Evolutionary conservation across 371 early-diverging fungal genomes (phyloP).

Genomic region (Parasitella parasitica): DNA sequence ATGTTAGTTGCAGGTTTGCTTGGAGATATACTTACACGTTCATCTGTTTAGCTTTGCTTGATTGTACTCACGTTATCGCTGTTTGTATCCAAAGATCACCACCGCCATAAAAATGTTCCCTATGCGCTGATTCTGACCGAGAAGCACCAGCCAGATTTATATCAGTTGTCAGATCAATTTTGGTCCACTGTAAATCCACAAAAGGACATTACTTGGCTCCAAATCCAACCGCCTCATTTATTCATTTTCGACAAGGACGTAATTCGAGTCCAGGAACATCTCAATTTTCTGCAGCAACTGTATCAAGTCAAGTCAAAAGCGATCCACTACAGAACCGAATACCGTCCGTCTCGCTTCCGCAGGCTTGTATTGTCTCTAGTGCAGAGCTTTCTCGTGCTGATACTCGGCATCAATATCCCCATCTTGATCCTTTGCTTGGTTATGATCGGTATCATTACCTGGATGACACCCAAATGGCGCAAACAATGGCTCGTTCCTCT

Average conservation of each 20-base stretch:
- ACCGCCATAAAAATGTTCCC: neutral
- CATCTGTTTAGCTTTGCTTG: slow-evolving; percentile 22
- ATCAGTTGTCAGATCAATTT: slow-evolving; percentile 27
- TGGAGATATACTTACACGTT: neutral
- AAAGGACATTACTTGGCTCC: slow-evolving; percentile 24
- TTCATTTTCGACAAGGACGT: slow-evolving; percentile 9
- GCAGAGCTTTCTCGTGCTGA: slow-evolving; percentile 6
- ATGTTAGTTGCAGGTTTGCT: neutral
- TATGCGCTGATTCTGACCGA: neutral
- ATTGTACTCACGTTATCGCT: slow-evolving; percentile 24
- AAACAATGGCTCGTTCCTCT: slow-evolving; percentile 32
- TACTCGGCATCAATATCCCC: slow-evolving; percentile 26
- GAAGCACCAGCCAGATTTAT: slow-evolving; percentile 12
- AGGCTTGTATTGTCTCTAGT: slow-evolving; percentile 14
- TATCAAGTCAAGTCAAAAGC: slow-evolving; percentile 16
- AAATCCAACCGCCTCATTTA: slow-evolving; percentile 24
- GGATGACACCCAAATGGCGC: slow-evolving; percentile 38
- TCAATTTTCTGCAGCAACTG: slow-evolving; percentile 12
- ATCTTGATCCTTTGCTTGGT: slow-evolving; percentile 29
- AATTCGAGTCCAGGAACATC: neutral
- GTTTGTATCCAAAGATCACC: slow-evolving; percentile 17
- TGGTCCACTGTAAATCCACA: slow-evolving; percentile 36
- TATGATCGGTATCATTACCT: slow-evolving; percentile 31
- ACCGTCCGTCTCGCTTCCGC: slow-evolving; percentile 19
- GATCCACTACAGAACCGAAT: slow-evolving; percentile 9